phyloP scores from a whole-genome alignment of 768 basidiomycete genomes.

The Ramaria rubella region DNA sequence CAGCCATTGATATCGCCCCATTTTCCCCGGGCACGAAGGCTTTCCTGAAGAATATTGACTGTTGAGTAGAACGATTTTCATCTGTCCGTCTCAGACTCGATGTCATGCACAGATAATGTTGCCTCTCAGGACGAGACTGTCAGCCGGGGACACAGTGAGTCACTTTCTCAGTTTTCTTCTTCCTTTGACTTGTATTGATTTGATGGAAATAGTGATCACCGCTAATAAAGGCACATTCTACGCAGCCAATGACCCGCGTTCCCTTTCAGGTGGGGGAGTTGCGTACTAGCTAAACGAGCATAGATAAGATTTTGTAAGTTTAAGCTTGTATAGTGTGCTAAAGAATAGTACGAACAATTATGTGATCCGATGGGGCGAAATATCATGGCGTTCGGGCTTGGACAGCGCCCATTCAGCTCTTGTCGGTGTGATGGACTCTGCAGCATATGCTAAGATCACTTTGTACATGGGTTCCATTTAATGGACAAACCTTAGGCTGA shows the following conservation, averaged over 20 bases:
- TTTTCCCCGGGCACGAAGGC: conserved; percentile 15
- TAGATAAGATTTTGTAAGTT: no score
- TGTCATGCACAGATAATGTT: background rate
- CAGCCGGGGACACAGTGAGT: background rate
- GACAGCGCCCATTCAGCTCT: no score
- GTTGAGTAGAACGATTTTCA: background rate
- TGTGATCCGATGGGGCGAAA: no score
- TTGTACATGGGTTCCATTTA: no score
- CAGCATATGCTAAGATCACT: no score
- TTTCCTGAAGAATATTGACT: conserved; percentile 15
- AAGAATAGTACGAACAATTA: no score
- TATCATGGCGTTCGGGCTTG: no score
- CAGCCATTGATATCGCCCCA: conserved; percentile 12
- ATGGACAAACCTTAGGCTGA: no score
- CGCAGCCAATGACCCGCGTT: conserved; percentile 13
- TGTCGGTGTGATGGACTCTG: no score
- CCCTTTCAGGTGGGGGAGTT: conserved; percentile 6
- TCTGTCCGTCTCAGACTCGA: background rate
- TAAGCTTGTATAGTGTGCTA: no score
- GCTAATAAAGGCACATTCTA: conserved; percentile 7
- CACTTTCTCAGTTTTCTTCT: background rate
- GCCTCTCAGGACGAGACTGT: background rate
- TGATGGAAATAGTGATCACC: background rate
- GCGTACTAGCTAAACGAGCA: conserved; percentile 1
- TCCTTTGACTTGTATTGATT: background rate